Conservation (phyloP, 495 filamentous ascomycete genomes). For the Neohortaea acidophila region DNA sequence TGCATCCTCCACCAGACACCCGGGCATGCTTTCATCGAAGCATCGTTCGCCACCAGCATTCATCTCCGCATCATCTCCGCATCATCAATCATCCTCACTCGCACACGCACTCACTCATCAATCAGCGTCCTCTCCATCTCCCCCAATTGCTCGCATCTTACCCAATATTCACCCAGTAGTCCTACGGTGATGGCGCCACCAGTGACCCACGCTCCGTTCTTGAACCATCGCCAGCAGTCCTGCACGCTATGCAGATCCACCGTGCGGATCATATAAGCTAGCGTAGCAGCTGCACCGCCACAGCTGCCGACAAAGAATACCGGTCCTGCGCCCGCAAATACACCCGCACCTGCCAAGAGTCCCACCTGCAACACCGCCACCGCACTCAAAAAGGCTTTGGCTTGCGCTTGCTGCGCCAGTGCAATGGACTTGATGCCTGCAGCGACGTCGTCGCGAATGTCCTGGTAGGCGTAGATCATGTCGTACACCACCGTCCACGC, state of each 20-base stretch:
- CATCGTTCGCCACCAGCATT: too few species aligned
- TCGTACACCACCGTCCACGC: slow-evolving; percentile 95
- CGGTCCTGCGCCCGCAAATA: slow-evolving; percentile 60
- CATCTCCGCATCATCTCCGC: too few species aligned
- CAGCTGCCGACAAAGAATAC: slow-evolving; percentile 74
- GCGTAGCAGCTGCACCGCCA: slow-evolving; percentile 58
- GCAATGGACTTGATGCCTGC: slow-evolving; percentile 94
- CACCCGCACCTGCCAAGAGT: slow-evolving; percentile 64
- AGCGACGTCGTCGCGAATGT: slow-evolving; percentile 83
- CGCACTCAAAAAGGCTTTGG: slow-evolving; percentile 68
- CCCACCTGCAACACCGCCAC: slow-evolving; percentile 61
- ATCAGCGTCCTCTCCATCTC: slow-evolving; percentile 11
- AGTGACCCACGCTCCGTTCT: slow-evolving; percentile 51
- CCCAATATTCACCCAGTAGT: slow-evolving; percentile 45
- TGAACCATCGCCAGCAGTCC: slow-evolving; percentile 98
- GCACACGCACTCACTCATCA: too few species aligned
- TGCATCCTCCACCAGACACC: too few species aligned
- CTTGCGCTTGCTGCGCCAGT: slow-evolving; percentile 71
- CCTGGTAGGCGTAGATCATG: slow-evolving; percentile 99
- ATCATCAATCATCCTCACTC: too few species aligned
- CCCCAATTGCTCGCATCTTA: too few species aligned
- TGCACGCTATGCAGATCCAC: slow-evolving; percentile 70
- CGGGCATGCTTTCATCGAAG: too few species aligned
- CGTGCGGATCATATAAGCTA: slow-evolving; percentile 77
- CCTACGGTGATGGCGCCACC: slow-evolving; percentile 52